A percentile compares a stretch with the other conserved stretches of the same genome.
Conservation (phyloP, 352 stramenopile species). For the Phytophthora tubulina region DNA sequence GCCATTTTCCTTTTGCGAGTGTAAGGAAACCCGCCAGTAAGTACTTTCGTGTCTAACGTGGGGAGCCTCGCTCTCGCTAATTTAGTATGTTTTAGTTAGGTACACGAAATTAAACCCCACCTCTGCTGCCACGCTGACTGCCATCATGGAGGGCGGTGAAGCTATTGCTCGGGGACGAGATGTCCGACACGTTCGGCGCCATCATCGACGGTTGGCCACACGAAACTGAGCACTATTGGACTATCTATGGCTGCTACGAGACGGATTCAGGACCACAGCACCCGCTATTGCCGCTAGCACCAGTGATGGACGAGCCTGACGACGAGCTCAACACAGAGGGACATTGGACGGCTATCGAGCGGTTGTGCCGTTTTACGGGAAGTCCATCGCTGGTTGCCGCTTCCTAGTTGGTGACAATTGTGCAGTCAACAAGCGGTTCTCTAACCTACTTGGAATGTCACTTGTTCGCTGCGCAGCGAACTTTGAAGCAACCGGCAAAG, state of each 20-base stretch:
- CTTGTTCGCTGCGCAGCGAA: conserved; percentile 12
- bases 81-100: conserved; percentile 6
- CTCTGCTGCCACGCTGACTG: neutral
- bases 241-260: conserved; percentile 13
- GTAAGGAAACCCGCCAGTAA: conserved; percentile 18
- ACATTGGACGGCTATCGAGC: neutral
- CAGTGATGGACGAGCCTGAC: conserved; percentile 13
- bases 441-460: neutral
- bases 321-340: conserved; percentile 1
- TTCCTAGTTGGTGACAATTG: conserved; percentile 20
- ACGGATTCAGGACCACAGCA: neutral
- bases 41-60: conserved; percentile 5
- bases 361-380: neutral
- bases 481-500: conserved; percentile 41
- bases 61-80: neutral
- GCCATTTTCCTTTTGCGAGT: conserved; percentile 15
- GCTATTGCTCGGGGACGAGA: neutral
- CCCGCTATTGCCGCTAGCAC: conserved; percentile 5
- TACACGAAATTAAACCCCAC: conserved; percentile 12
- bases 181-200: neutral
- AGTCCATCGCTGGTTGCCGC: neutral
- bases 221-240: conserved; percentile 10
- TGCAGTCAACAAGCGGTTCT: conserved; percentile 11
- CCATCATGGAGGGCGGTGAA: conserved; percentile 12
- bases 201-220: conserved; percentile 13